Base-by-base conservation (phyloP, 1,284 basidiomycete genomes). In the Pseudozyma sp. region DNA sequence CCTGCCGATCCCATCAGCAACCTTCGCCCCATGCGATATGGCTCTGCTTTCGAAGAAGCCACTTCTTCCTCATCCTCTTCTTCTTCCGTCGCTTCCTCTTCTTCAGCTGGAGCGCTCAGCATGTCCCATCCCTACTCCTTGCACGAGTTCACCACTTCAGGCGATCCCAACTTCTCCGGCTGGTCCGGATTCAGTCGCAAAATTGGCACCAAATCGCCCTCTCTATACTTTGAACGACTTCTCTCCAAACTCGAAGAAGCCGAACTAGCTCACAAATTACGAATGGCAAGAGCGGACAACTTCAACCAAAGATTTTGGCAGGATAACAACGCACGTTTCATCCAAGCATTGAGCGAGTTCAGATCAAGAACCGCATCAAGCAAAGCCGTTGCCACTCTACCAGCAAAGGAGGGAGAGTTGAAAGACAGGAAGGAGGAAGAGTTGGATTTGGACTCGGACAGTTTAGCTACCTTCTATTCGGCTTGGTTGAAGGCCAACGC, bases 271-370 rank as follows among this genome's bases (percentile, higher is more conserved):
- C 78, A 80, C 36, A 72, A 77, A 34, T 63, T 83, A 13, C 69
- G 73, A 39, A 74, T 75, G 59, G 62, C 72, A 4, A 55, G 77
- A n/a, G 75, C 77, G 2, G 78, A 82, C 51, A 75, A 71, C 50
- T 80, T 81, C 62, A 81, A 83, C 60, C 81, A 84, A 62, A 80
- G 82, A 42, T 84, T 84, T 47, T 84, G 82, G 82, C 59, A 76
- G 25, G 82, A 84, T 54, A 84, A 84, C 62, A 84, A 84, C 44
- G 64, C 63, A 12, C 71, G 82, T 2, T 84, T 84, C 65, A 71
- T 70, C 31, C 69, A 73, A n/a, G 81, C 78, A 0, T 55, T 77
- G 0, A 47, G 52, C 8, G 77, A 77, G 34, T 81, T 77, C 44
- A 51, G 61, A 18, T 74, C 74, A 3, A 45, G 70, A 9, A 73